Evolutionary conservation across 225 moss, liverwort and hornwort species (phyloP).

Genomic region (Sphagnum contortum): DNA sequence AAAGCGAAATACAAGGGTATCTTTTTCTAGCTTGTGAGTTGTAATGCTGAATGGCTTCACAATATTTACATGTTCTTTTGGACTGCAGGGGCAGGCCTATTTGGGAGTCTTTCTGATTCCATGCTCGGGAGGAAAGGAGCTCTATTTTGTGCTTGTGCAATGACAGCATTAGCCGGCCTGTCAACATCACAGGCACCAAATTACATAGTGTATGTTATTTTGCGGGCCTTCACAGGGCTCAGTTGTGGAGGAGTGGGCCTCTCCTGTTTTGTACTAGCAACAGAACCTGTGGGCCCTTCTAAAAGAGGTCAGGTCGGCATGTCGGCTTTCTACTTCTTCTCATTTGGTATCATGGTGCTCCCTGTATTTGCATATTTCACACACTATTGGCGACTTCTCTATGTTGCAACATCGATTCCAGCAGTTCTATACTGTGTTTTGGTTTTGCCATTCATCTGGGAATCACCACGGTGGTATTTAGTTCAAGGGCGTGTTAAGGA

Average conservation of each 20-base stretch:
- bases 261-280: slow-evolving; percentile 66
- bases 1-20: no score
- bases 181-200: slow-evolving; percentile 33
- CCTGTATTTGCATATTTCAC: slow-evolving; percentile 38
- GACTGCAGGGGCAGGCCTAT: slow-evolving; percentile 51
- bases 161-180: slow-evolving; percentile 35
- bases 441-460: slow-evolving; percentile 51
- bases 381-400: slow-evolving; percentile 60
- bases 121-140: slow-evolving; percentile 66
- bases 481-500: slow-evolving; percentile 61
- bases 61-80: no score
- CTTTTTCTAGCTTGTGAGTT: no score
- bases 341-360: slow-evolving; percentile 54
- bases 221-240: slow-evolving; percentile 50
- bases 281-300: slow-evolving; percentile 68
- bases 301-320: slow-evolving; percentile 75
- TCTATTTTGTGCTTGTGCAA: slow-evolving; percentile 34
- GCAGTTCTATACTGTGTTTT: slow-evolving; percentile 40
- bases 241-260: slow-evolving; percentile 54
- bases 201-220: slow-evolving; percentile 48
- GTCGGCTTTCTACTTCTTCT: slow-evolving; percentile 87
- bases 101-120: slow-evolving; percentile 64
- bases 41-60: no score
- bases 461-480: slow-evolving; percentile 79
- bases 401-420: slow-evolving; percentile 39